A percentile compares a stretch with the other conserved stretches of the same genome.
These are phyloP conservation scores for Kuraishia molischiana DNA, from an alignment of 805 yeast genomes.

Conservation along the genomic window DNA sequence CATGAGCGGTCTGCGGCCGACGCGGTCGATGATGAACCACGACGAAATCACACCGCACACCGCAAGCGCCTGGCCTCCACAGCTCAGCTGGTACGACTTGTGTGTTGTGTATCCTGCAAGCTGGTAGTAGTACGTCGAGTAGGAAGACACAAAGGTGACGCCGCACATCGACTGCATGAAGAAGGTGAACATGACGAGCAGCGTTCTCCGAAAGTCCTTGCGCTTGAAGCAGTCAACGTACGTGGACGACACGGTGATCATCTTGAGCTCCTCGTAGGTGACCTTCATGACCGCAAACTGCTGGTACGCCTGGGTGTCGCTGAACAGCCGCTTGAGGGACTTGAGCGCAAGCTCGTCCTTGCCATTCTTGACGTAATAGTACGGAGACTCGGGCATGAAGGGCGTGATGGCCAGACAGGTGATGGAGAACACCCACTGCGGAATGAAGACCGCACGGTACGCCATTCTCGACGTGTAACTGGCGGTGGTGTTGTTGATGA, in stretches of 20 bases:
- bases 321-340: constrained; percentile 16
- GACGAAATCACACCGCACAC: constrained; percentile 19
- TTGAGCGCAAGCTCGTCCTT: constrained; percentile 31
- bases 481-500: constrained; percentile 21
- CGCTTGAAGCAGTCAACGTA: constrained; percentile 35
- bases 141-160: constrained; percentile 53
- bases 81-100: constrained; percentile 11
- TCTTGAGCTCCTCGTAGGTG: constrained; percentile 1
- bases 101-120: constrained; percentile 8
- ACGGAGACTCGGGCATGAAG: constrained; percentile 13
- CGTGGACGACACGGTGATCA: constrained; percentile 22
- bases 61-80: constrained; percentile 23
- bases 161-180: constrained; percentile 51
- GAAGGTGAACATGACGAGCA: constrained; percentile 38
- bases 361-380: constrained; percentile 20
- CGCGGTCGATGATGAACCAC: constrained; percentile 29
- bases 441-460: constrained; percentile 10
- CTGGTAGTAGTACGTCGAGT: constrained; percentile 32
- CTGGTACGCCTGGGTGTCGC: constrained; percentile 1
- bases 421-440: constrained; percentile 19
- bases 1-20: constrained; percentile 26
- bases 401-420: not conserved
- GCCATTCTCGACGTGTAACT: constrained; percentile 9
- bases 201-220: constrained; percentile 36
- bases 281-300: constrained; percentile 8